Conservation (phyloP, 2,329 filamentous ascomycete species). For the Aschersonia sp. region DNA sequence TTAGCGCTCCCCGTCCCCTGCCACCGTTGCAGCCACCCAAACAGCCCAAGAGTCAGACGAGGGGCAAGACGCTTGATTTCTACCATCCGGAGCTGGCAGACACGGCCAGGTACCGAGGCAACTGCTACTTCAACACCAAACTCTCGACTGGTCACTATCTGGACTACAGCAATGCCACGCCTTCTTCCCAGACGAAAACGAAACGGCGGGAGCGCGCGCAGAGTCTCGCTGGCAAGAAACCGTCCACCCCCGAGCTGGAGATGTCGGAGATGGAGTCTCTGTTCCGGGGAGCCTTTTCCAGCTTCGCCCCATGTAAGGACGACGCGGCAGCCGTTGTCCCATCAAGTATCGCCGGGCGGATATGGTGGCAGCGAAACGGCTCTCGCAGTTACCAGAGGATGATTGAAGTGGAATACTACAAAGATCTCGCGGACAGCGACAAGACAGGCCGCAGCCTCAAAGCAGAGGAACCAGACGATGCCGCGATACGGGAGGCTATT, state of each 20-base stretch:
- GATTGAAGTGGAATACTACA: constrained; percentile 37
- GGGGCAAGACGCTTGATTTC: constrained; percentile 39
- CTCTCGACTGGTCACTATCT: constrained; percentile 57
- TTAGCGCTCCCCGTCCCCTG: constrained; percentile 51
- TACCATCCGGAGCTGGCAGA: constrained; percentile 40
- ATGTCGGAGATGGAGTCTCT: constrained; percentile 57
- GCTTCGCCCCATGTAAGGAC: constrained; percentile 64
- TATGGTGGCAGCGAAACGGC: constrained; percentile 67
- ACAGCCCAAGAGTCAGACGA: constrained; percentile 54
- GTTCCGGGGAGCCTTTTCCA: constrained; percentile 65
- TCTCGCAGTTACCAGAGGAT: constrained; percentile 50
- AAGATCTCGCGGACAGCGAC: constrained; percentile 22
- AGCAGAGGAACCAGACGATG: constrained; percentile 31
- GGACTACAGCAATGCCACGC: constrained; percentile 50
- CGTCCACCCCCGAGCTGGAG: constrained; percentile 39
- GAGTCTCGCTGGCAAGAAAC: constrained; percentile 47
- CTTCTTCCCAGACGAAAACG: constrained; percentile 36
- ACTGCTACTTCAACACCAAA: constrained; percentile 51
- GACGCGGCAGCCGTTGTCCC: constrained; percentile 58
- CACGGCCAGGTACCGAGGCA: constrained; percentile 37
- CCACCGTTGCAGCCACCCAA: constrained; percentile 58
- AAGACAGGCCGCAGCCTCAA: constrained; percentile 18
- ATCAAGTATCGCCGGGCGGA: constrained; percentile 47
- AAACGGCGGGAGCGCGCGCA: constrained; percentile 61
- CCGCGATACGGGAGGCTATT: constrained; percentile 36